Conservation (phyloP, 768 basidiomycete genomes). For the Tremella yokohamensis region DNA sequence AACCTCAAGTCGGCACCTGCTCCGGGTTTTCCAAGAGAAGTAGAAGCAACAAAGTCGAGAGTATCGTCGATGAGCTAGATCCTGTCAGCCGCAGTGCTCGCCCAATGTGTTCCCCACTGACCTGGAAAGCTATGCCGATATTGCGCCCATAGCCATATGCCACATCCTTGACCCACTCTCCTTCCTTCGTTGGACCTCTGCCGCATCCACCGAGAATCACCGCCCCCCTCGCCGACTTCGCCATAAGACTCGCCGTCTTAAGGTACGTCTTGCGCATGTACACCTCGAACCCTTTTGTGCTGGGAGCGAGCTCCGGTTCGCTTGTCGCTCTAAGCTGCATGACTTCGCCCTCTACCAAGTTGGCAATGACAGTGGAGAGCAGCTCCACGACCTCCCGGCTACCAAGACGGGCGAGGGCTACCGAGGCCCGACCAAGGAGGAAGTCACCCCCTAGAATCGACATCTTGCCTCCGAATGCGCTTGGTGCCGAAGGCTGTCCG, state of each 20-base stretch:
- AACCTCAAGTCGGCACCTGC: conserved; percentile 77
- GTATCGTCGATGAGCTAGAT: conserved; percentile 87
- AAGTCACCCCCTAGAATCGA: conserved; percentile 94
- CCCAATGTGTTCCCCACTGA: conserved; percentile 47
- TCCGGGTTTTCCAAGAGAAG: conserved; percentile 77
- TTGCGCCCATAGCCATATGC: conserved; percentile 90
- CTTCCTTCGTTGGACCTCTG: conserved; percentile 56
- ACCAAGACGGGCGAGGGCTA: conserved; percentile 80
- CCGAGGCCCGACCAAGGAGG: conserved; percentile 82
- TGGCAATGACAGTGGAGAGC: conserved; percentile 83
- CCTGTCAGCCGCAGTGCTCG: not conserved
- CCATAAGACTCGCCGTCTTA: conserved; percentile 86
- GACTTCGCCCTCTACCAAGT: conserved; percentile 95
- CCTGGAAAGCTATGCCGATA: conserved; percentile 93
- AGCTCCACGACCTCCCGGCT: conserved; percentile 88
- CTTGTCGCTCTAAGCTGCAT: conserved; percentile 61
- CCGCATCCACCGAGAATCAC: conserved; percentile 80
- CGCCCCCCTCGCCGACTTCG: conserved; percentile 76
- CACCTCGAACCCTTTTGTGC: conserved; percentile 53
- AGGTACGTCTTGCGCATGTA: conserved; percentile 92
- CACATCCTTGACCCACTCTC: conserved; percentile 79
- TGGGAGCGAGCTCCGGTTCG: conserved; percentile 35
- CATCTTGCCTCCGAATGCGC: conserved; percentile 85
- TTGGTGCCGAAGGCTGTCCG: conserved; percentile 64
- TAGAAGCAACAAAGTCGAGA: conserved; percentile 79